Conservation (phyloP, 371 early-diverging fungal genomes). For the Parasitella parasitica region DNA sequence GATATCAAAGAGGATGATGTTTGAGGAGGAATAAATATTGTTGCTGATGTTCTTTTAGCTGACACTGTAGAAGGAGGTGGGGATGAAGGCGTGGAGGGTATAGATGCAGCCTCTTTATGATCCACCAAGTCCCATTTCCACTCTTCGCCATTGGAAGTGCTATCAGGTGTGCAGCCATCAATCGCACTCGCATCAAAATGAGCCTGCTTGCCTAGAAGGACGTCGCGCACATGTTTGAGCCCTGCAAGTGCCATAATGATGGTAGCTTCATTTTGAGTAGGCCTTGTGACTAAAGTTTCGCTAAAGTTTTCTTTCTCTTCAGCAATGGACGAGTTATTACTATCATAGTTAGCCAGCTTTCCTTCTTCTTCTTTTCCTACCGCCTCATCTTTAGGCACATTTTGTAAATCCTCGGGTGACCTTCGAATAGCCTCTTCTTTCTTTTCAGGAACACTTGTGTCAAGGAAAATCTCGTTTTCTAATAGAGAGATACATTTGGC, state of each 20-base stretch:
- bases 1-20: constrained; percentile 2
- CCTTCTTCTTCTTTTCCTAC: not conserved
- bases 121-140: constrained; percentile 13
- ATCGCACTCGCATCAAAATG: constrained; percentile 53
- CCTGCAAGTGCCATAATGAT: constrained; percentile 52
- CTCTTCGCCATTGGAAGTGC: not conserved
- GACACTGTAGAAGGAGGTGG: not conserved
- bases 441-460: not conserved
- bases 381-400: not conserved
- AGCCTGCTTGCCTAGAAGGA: constrained; percentile 49
- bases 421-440: not conserved
- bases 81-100: not conserved
- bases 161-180: not conserved
- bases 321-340: not conserved
- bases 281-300: not conserved
- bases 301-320: not conserved
- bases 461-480: constrained; percentile 49
- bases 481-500: constrained; percentile 54
- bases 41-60: not conserved
- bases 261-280: constrained; percentile 28
- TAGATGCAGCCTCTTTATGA: not conserved
- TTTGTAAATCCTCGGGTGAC: not conserved
- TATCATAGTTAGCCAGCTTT: constrained; percentile 8
- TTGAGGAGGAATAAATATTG: not conserved
- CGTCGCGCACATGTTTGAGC: constrained; percentile 64